Percentiles rank a stretch among this genome's conserved stretches.
These are phyloP conservation scores for Gossypium thurberi DNA, from an alignment of 345 rosid genomes.

Conservation along the genomic window DNA sequence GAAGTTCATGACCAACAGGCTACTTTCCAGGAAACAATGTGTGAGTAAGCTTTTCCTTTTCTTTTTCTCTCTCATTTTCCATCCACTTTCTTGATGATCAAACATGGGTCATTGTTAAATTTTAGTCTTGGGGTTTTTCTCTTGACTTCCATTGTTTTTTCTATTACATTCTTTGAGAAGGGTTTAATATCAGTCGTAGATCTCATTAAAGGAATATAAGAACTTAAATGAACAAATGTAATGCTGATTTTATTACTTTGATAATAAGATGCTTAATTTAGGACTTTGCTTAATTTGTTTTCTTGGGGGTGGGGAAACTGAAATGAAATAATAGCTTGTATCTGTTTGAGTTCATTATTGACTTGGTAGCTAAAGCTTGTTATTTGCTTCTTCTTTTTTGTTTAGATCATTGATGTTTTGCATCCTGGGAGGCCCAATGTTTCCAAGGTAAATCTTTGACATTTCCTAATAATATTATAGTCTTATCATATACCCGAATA, in stretches of 20 bases:
- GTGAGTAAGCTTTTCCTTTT: slow-evolving; percentile 16
- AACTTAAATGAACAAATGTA: not conserved
- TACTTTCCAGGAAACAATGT: slow-evolving; percentile 48
- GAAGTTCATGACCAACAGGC: slow-evolving; percentile 54
- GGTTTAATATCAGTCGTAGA: not conserved
- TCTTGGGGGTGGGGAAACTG: not conserved
- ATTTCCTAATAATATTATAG: not conserved
- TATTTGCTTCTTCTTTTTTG: not conserved
- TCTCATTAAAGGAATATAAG: not conserved
- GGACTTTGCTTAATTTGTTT: not conserved
- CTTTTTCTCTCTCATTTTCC: too few relatives aligned
- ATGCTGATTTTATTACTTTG: not conserved
- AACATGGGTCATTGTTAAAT: not conserved
- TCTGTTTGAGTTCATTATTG: not conserved
- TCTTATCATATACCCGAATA: not conserved
- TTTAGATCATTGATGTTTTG: slow-evolving; percentile 59
- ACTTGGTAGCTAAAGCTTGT: not conserved
- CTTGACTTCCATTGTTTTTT: not conserved
- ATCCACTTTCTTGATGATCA: too few relatives aligned
- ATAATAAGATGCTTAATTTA: not conserved
- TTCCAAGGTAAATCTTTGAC: slow-evolving; percentile 40
- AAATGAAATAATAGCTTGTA: not conserved
- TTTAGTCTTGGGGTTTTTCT: not conserved
- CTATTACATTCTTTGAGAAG: too few relatives aligned
- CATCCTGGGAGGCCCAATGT: slow-evolving; percentile 77